Evolutionary conservation across 768 basidiomycete species (phyloP).

Genomic region (Gautieria morchelliformis): DNA sequence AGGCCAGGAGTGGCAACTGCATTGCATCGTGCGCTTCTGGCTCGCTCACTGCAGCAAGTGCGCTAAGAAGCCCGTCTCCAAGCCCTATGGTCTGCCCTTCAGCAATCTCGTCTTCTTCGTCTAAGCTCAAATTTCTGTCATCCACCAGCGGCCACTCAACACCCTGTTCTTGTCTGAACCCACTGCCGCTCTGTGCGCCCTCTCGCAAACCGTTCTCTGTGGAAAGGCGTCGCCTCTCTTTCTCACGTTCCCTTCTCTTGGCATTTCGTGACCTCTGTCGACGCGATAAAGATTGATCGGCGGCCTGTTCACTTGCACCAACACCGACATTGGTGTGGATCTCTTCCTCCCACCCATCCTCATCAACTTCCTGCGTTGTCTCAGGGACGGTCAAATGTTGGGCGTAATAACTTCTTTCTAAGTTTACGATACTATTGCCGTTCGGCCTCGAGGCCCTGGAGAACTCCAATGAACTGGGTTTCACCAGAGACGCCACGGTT

Average conservation of each 20-base stretch:
- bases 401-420: not conserved
- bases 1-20: not conserved
- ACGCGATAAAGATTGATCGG: not conserved
- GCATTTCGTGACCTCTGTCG: not conserved
- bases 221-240: not conserved
- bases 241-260: slow-evolving; percentile 3
- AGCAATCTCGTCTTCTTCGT: not conserved
- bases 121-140: slow-evolving; percentile 3
- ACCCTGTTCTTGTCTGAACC: not conserved
- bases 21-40: not conserved
- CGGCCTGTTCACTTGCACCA: not conserved
- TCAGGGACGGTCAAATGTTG: not conserved
- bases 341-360: not conserved
- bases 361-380: not conserved
- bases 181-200: not conserved
- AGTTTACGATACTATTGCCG: not conserved
- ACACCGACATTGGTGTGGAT: not conserved
- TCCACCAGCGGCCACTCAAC: slow-evolving; percentile 8
- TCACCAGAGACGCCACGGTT: not conserved
- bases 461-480: not conserved
- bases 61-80: slow-evolving; percentile 5
- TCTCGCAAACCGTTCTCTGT: not conserved
- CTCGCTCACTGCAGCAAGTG: slow-evolving; percentile 4
- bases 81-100: not conserved
- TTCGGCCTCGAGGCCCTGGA: not conserved